These are phyloP conservation scores for Orychophragmus violaceus DNA, from an alignment of 345 rosid species.

Conservation along the genomic window DNA sequence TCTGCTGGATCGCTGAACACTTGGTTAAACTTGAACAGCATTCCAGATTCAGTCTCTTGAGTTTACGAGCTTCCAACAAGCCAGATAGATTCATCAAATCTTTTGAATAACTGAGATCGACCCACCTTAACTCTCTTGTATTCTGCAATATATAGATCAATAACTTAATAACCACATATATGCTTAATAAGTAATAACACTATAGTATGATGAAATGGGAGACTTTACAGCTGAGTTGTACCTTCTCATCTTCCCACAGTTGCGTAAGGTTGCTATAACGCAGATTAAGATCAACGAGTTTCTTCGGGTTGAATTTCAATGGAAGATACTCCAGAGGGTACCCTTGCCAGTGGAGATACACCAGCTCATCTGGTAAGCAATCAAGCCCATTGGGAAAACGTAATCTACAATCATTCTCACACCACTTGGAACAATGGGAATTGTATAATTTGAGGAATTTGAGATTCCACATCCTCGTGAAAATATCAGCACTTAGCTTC, in stretches of 20 bases:
- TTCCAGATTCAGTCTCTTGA: slow-evolving; percentile 22
- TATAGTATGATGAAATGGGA: neutral
- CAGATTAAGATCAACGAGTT: slow-evolving; percentile 27
- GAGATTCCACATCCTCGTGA: slow-evolving; percentile 28
- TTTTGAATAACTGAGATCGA: slow-evolving; percentile 22
- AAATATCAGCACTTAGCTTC: slow-evolving; percentile 9
- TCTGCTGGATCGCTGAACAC: slow-evolving; percentile 3
- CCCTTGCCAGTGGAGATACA: slow-evolving; percentile 30
- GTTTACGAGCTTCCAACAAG: slow-evolving; percentile 18
- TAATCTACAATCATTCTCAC: slow-evolving; percentile 16
- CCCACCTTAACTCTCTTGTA: slow-evolving; percentile 18
- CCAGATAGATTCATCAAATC: slow-evolving; percentile 21
- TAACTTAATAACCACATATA: neutral
- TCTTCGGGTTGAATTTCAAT: slow-evolving; percentile 15
- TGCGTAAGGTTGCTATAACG: slow-evolving; percentile 16
- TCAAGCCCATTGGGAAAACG: slow-evolving; percentile 13
- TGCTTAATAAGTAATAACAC: neutral
- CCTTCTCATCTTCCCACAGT: slow-evolving; percentile 30
- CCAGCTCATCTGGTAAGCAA: slow-evolving; percentile 25
- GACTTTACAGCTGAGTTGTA: neutral
- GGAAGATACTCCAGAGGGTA: slow-evolving; percentile 32
- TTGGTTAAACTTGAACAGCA: slow-evolving; percentile 20
- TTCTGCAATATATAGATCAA: slow-evolving; percentile 10
- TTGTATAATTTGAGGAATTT: slow-evolving; percentile 31
- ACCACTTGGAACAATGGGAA: slow-evolving; percentile 15